A percentile compares a stretch with the other conserved stretches of the same genome.
These are phyloP conservation scores for Geotrichum europaeum DNA, from an alignment of 1,139 yeast species.

Conservation along the genomic window DNA sequence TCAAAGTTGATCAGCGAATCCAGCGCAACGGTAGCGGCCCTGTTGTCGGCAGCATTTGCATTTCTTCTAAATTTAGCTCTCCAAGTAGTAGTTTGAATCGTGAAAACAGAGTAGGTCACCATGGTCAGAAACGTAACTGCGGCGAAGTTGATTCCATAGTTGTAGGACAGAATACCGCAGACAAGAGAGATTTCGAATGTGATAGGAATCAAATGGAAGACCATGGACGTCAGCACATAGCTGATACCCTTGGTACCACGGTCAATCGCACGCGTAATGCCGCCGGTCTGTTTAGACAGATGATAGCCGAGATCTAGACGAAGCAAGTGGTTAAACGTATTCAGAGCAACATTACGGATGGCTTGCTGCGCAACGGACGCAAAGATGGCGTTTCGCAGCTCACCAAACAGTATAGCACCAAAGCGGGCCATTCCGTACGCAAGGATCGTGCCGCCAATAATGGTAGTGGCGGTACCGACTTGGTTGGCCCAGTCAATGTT, in stretches of 20 bases:
- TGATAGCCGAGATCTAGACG: conserved; percentile 87
- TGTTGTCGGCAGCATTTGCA: conserved; percentile 91
- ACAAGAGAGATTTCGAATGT: conserved; percentile 88
- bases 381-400: conserved; percentile 86
- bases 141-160: conserved; percentile 85
- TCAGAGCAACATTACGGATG: conserved; percentile 80
- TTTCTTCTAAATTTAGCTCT: conserved; percentile 84
- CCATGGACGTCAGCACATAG: conserved; percentile 90
- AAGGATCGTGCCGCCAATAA: conserved; percentile 66
- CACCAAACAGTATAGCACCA: conserved; percentile 92
- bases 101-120: conserved; percentile 79
- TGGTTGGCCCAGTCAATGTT: conserved; percentile 76
- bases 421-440: conserved; percentile 94
- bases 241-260: conserved; percentile 97
- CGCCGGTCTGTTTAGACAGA: conserved; percentile 89
- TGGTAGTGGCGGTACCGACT: conserved; percentile 48
- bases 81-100: conserved; percentile 94
- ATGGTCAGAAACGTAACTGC: conserved; percentile 83
- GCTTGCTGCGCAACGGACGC: conserved; percentile 96
- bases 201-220: conserved; percentile 90
- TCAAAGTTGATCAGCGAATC: conserved; percentile 93
- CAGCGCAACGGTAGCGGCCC: conserved; percentile 88
- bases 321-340: conserved; percentile 77
- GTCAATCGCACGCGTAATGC: conserved; percentile 90
- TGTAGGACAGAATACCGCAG: conserved; percentile 87